phyloP scores from a whole-genome alignment of 139 green algal genomes.

The Ettlia oleoabundans region DNA sequence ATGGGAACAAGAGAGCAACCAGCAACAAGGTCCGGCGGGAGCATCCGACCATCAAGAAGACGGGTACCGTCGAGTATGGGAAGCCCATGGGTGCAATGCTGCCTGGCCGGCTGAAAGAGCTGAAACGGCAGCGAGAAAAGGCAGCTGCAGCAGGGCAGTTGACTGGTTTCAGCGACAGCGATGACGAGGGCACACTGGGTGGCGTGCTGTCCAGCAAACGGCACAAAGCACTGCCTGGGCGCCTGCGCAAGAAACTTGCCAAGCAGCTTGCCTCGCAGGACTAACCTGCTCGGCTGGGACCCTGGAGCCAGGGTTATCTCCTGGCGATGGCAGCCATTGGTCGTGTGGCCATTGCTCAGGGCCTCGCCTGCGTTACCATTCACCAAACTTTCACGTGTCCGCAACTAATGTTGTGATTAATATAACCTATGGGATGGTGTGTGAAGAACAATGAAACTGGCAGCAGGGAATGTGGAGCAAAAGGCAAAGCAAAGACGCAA shows the following conservation, averaged over 20 bases:
- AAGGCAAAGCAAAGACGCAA: not conserved
- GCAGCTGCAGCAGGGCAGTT: not conserved
- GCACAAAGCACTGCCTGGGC: slow-evolving; percentile 65
- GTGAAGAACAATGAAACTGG: too few relatives aligned
- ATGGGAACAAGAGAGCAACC: too few relatives aligned
- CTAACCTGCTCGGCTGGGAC: not conserved
- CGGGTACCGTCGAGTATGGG: too few relatives aligned
- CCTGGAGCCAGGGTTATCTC: not conserved
- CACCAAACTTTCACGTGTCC: too few relatives aligned
- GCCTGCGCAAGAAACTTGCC: slow-evolving; percentile 78
- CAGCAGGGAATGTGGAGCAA: too few relatives aligned
- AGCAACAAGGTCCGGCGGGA: not conserved
- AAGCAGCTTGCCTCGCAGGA: not conserved
- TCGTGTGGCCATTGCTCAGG: too few relatives aligned
- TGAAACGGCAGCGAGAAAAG: slow-evolving; percentile 29
- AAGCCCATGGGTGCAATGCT: too few relatives aligned
- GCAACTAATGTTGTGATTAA: too few relatives aligned
- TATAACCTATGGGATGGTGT: too few relatives aligned
- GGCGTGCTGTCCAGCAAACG: slow-evolving; percentile 7
- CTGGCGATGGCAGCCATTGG: not conserved
- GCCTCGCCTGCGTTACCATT: too few relatives aligned
- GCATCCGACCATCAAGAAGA: too few relatives aligned
- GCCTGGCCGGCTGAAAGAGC: slow-evolving; percentile 23
- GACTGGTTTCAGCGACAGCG: slow-evolving; percentile 1
- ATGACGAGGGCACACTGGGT: slow-evolving; percentile 19